Evolutionary conservation across 2,329 filamentous ascomycete species (phyloP), one percentile per base, ranked within the genome.

Genomic region (Paracoccidioides lutzii): DNA sequence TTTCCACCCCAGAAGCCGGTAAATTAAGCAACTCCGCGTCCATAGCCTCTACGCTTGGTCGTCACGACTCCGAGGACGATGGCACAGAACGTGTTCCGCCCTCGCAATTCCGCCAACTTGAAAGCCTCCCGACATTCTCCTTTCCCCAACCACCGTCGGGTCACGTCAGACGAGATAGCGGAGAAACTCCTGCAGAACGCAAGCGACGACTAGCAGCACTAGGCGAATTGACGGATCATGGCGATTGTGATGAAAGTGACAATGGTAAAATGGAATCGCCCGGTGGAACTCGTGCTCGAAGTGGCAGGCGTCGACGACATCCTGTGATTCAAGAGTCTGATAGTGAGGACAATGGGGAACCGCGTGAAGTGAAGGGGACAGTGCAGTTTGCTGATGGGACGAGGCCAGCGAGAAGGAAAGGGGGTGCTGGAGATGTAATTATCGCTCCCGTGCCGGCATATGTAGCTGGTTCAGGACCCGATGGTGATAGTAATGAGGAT

Each of bases 181-280:
- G 66, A 32, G 72, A 75, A 57, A 76, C 74, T 3, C 72, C 72
- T 1, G 74, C 73, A 7, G 73, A 76, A 59, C 73, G 72, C 42
- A 69, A 72, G 50, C 73, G 74, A 56, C 72, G 74, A 63, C 66
- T 75, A 6, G 73, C 72, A 32, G 73, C 73, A 1, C 60, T 76
- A 9, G 73, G 73, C 45, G 62, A 71, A 50, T 59, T 66, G 38
- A 56, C 63, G 6, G 60, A 64, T 44, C 35, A 68, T 14, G 60
- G 59, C n/a, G 54, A 56, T 43, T 58, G 54, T 8, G 57, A 56
- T 6, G 33, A 37, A 28, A 15, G 33, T 15, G 37, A 42, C n/a
- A 28, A 35, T 3, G 63, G 56, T 49, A 59, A 55, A 33, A 58
- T 60, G 3, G 64, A 65, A 15, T 51, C 48, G 12, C 33, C 48